phyloP scores from a whole-genome alignment of 2,329 filamentous ascomycete species.

The Truncatella angustata region DNA sequence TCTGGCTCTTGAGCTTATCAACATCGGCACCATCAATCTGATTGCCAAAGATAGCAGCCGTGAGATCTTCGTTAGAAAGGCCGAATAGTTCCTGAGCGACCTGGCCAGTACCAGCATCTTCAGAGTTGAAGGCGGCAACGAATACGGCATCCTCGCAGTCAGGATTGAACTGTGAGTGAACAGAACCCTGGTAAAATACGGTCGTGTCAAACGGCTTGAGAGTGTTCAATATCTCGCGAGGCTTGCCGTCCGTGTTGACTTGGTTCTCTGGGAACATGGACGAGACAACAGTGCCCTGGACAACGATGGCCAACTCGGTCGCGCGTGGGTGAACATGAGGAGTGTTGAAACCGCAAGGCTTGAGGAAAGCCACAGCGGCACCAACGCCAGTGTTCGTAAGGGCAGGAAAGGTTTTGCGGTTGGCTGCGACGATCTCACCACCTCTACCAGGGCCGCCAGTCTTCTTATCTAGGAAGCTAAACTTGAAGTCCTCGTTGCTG shows the following conservation, averaged over 20 bases:
- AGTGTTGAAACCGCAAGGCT: slow-evolving; percentile 55
- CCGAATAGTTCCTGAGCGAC: slow-evolving; percentile 49
- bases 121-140: slow-evolving; percentile 46
- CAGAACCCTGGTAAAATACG: slow-evolving; percentile 51
- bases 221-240: slow-evolving; percentile 33
- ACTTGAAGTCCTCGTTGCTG: slow-evolving; percentile 44
- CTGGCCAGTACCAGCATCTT: slow-evolving; percentile 53
- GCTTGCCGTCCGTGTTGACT: slow-evolving; percentile 35
- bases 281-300: slow-evolving; percentile 45
- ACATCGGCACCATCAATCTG: slow-evolving; percentile 43
- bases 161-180: slow-evolving; percentile 58
- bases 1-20: slow-evolving; percentile 37
- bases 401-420: slow-evolving; percentile 56
- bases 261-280: slow-evolving; percentile 55
- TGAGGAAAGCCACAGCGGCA: slow-evolving; percentile 51
- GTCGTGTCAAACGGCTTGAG: slow-evolving; percentile 47
- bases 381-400: slow-evolving; percentile 49
- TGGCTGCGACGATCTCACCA: slow-evolving; percentile 49
- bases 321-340: slow-evolving; percentile 55
- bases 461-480: slow-evolving; percentile 40
- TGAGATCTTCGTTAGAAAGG: slow-evolving; percentile 38
- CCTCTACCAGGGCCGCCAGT: slow-evolving; percentile 36
- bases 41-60: slow-evolving; percentile 45
- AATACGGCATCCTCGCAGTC: slow-evolving; percentile 49
- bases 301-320: slow-evolving; percentile 52